A percentile compares a stretch with the other conserved stretches of the same genome.
phyloP scores from a whole-genome alignment of 2,329 filamentous ascomycete genomes.

The Ophiognomonia clavigignenti-juglandacearum region DNA sequence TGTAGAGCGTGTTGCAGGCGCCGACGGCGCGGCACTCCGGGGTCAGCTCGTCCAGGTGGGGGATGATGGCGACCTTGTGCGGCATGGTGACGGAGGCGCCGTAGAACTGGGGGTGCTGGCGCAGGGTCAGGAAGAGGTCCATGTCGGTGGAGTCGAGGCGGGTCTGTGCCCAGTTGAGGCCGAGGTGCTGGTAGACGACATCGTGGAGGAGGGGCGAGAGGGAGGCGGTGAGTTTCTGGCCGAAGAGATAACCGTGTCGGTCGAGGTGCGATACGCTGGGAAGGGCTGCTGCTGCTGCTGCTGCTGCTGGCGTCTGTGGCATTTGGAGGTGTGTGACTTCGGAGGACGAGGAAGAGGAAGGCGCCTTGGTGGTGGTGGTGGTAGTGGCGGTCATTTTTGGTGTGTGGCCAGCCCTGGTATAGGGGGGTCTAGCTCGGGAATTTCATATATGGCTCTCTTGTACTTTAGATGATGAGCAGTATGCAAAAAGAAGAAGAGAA shows the following conservation, averaged over 20 bases:
- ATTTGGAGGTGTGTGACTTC: too few relatives aligned
- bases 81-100: slow-evolving; percentile 78
- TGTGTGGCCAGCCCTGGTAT: too few relatives aligned
- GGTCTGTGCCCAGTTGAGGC: slow-evolving; percentile 46
- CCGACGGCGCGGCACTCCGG: slow-evolving; percentile 68
- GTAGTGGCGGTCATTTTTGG: neutral
- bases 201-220: slow-evolving; percentile 51
- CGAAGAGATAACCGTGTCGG: slow-evolving; percentile 51
- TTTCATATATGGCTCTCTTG: too few relatives aligned
- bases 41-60: slow-evolving; percentile 68
- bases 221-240: slow-evolving; percentile 50
- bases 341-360: too few relatives aligned
- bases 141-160: slow-evolving; percentile 50
- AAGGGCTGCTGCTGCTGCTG: neutral
- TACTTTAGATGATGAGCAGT: too few relatives aligned
- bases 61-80: slow-evolving; percentile 72
- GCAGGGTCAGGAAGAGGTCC: slow-evolving; percentile 42
- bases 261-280: slow-evolving; percentile 27
- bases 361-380: slow-evolving; percentile 8
- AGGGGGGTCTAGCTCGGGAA: too few relatives aligned
- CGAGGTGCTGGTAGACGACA: slow-evolving; percentile 46
- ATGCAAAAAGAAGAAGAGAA: too few relatives aligned
- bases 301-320: too few relatives aligned
- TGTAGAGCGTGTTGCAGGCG: slow-evolving; percentile 75
- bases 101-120: slow-evolving; percentile 55